Conservation (phyloP, 371 early-diverging fungal genomes). For the Mucor velutinosus region DNA sequence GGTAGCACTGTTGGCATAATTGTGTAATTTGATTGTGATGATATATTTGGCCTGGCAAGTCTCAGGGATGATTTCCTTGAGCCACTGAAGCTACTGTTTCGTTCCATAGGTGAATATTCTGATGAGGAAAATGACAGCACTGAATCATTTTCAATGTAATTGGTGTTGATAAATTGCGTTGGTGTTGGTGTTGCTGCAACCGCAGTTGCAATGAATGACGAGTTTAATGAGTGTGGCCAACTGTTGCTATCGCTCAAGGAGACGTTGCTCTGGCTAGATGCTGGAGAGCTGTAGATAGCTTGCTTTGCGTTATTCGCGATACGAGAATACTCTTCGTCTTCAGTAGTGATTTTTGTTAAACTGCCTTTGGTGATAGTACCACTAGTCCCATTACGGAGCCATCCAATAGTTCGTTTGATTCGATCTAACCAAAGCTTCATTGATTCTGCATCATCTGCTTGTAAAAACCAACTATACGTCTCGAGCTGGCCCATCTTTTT, state of each 20-base stretch:
- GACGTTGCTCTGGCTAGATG: not conserved
- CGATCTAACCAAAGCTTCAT: conserved; percentile 41
- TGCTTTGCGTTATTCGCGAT: not conserved
- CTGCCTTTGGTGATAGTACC: not conserved
- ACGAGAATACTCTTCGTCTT: conserved; percentile 23
- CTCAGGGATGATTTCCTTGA: not conserved
- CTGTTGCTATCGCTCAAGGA: not conserved
- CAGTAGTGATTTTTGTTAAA: conserved; percentile 16
- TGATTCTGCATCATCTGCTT: conserved; percentile 32
- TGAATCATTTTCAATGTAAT: not conserved
- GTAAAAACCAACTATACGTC: conserved; percentile 28
- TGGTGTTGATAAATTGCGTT: not conserved
- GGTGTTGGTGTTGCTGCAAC: not conserved
- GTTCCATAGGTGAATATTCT: not conserved
- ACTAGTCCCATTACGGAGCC: conserved; percentile 9
- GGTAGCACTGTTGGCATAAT: conserved; percentile 11
- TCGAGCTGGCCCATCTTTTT: conserved; percentile 23
- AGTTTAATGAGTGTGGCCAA: not conserved
- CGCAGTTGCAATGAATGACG: not conserved
- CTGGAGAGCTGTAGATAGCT: not conserved
- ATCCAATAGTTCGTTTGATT: conserved; percentile 31
- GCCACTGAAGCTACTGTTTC: not conserved
- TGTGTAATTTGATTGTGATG: not conserved
- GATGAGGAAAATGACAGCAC: not conserved
- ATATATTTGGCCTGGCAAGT: not conserved